These are phyloP conservation scores for Trichodelitschia bisporula DNA, from an alignment of 495 filamentous ascomycete species.

Conservation along the genomic window DNA sequence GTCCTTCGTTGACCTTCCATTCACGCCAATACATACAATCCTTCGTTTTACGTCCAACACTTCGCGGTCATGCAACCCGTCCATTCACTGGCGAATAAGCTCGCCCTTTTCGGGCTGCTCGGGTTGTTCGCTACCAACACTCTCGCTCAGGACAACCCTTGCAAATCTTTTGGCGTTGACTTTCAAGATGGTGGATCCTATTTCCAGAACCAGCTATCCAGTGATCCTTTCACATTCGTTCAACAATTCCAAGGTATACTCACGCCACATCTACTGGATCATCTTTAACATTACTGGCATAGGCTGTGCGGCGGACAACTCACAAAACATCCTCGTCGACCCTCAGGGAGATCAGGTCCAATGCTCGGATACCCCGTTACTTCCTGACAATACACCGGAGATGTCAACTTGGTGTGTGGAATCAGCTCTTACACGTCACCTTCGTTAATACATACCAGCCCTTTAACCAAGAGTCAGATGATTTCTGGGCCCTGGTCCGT, in stretches of 20 bases:
- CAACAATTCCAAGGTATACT: conserved; percentile 11
- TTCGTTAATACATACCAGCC: conserved; percentile 2
- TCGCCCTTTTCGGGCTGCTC: not conserved
- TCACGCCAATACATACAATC: too few relatives aligned
- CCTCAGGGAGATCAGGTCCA: conserved; percentile 12
- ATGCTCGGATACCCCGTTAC: conserved; percentile 12
- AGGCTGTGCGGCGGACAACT: conserved; percentile 12
- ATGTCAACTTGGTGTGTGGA: conserved; percentile 12
- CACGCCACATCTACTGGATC: too few relatives aligned
- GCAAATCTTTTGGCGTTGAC: conserved; percentile 13
- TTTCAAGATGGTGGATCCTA: conserved; percentile 14
- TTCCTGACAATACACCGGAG: conserved; percentile 11
- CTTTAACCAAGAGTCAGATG: conserved; percentile 12
- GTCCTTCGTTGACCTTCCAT: too few relatives aligned
- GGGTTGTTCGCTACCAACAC: not conserved
- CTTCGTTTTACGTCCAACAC: too few relatives aligned
- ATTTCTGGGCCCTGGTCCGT: conserved; percentile 14
- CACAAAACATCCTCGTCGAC: conserved; percentile 15
- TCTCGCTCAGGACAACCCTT: conserved; percentile 3
- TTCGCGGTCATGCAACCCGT: not conserved
- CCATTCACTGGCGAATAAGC: not conserved
- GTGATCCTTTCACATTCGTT: conserved; percentile 14
- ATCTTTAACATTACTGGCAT: too few relatives aligned
- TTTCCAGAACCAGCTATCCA: conserved; percentile 14
- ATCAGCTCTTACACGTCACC: not conserved